A percentile compares a stretch with the other conserved stretches of the same genome.
Evolutionary conservation across 2,329 filamentous ascomycete genomes (phyloP).

Genomic region (Mycocentrospora acerina): DNA sequence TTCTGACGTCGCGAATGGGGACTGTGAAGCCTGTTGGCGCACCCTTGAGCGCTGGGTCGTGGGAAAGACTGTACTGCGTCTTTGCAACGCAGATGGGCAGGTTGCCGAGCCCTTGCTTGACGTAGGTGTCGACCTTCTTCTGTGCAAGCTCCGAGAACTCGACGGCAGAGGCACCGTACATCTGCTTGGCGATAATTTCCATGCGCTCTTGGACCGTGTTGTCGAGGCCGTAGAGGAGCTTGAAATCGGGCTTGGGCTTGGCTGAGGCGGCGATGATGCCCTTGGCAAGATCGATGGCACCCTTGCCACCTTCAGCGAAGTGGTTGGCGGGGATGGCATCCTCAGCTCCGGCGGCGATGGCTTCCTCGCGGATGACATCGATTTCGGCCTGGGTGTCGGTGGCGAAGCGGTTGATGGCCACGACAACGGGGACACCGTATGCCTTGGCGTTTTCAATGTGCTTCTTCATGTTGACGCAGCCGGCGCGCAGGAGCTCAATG

Average conservation of each 20-base stretch:
- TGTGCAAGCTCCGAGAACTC: conserved; percentile 93
- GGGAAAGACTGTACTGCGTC: conserved; percentile 95
- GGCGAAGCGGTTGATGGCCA: conserved; percentile 95
- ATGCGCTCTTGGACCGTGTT: conserved; percentile 79
- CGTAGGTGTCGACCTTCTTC: conserved; percentile 95
- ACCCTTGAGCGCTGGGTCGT: conserved; percentile 91
- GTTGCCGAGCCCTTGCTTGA: conserved; percentile 85
- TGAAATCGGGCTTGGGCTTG: conserved; percentile 80
- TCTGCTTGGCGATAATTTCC: conserved; percentile 82
- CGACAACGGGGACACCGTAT: conserved; percentile 91
- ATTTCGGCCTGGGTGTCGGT: conserved; percentile 94
- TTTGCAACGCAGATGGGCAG: conserved; percentile 96
- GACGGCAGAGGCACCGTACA: conserved; percentile 90
- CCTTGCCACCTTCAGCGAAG: conserved; percentile 92
- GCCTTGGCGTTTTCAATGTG: conserved; percentile 87
- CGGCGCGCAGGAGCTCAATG: conserved; percentile 82
- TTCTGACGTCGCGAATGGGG: conserved; percentile 87
- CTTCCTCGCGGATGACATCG: conserved; percentile 83
- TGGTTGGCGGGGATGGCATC: conserved; percentile 94
- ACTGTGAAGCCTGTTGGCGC: conserved; percentile 93
- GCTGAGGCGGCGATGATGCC: conserved; percentile 80
- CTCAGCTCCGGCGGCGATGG: conserved; percentile 86
- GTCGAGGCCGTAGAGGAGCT: conserved; percentile 79
- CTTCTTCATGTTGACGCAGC: conserved; percentile 93
- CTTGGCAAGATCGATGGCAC: conserved; percentile 84